Base-by-base conservation (phyloP, 164 flowering plant genomes). In the Kingdonia uniflora region DNA sequence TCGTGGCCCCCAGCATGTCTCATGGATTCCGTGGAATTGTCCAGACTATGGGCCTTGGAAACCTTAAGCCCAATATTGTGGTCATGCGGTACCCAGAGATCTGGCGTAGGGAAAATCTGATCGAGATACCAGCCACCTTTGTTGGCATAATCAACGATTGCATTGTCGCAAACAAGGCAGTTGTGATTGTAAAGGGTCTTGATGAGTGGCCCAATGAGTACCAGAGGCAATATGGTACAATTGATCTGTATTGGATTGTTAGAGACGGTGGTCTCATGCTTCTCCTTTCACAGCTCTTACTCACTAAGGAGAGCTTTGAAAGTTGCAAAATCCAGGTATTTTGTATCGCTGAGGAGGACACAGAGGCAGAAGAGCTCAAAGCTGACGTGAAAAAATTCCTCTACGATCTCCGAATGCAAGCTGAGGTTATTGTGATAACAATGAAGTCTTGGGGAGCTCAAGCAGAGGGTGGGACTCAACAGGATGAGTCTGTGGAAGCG, bases 191-290 rank as follows among this genome's bases (percentile, higher is more conserved):
- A 21, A 94, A 94, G 67, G 99, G 99, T 13, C 83, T 94, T 6
- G 99, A 94, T 55, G 99, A 94, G 62, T 94, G 99, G 99, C 99
- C 99, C 11, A 87, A 87, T 41, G 95, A 82, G 72, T 94, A 80
- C 65, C 99, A 94, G 56, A 77, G 69, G 58, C 97, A 89, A 72
- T 86, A 80, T 62, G 99, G 99, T 2, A 84, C 90, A 4, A 94
- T 94, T 40, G 99, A 94, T 61, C 65, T 94, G 60, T 94, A 94
- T 61, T 94, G 99, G 99, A 94, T 94, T 8, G 99, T 94, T 29
- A 73, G 96, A 58, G 99, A 94, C 61, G 99, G 99, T 14, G 99
- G 99, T 61, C 92, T 94, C 19, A 94, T 94, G 99, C 92, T 94
- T 45, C 85, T 94, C 19, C 94, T 94, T 44, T 94, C 99, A 17